Conservation (phyloP, 169 alveolate genomes). For the Toxoplasma gondii region DNA sequence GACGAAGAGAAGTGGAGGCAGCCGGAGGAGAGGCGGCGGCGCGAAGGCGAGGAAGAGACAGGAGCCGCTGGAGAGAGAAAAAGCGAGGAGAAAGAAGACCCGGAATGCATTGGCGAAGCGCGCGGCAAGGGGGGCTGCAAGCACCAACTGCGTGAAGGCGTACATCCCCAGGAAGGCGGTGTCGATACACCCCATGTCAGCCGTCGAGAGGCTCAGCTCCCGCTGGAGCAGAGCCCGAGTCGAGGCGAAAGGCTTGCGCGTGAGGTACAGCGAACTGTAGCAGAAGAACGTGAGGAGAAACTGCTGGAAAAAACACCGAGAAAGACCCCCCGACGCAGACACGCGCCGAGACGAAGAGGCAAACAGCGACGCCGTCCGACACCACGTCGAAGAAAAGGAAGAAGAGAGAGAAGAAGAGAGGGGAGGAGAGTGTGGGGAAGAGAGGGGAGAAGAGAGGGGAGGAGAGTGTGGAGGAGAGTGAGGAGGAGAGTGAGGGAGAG, state of each 20-base stretch:
- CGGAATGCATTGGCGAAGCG: not conserved
- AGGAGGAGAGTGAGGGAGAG: not conserved
- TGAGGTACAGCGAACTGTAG: conserved; percentile 70
- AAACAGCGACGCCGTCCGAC: not conserved
- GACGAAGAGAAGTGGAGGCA: conserved; percentile 6
- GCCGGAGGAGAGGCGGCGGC: not conserved
- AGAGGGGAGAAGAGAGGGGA: no score
- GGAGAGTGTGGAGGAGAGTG: not conserved
- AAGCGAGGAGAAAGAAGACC: conserved; percentile 6
- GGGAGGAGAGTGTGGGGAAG: not conserved
- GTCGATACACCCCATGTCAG: conserved; percentile 72
- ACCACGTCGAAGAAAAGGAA: not conserved
- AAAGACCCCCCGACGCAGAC: not conserved
- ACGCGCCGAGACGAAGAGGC: not conserved
- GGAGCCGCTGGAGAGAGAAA: not conserved
- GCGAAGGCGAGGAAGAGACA: conserved; percentile 26
- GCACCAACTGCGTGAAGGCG: conserved; percentile 73
- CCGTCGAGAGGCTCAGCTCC: conserved; percentile 65
- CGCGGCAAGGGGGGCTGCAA: conserved; percentile 33
- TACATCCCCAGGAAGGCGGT: conserved; percentile 71
- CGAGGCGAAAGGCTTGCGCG: conserved; percentile 77
- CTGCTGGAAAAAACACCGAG: not conserved
- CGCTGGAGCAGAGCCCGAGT: conserved; percentile 67
- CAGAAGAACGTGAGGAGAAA: conserved; percentile 68
- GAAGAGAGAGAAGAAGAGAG: not conserved